Conservation (phyloP, 2,329 filamentous ascomycete genomes). For the Clathrospora elynae region DNA sequence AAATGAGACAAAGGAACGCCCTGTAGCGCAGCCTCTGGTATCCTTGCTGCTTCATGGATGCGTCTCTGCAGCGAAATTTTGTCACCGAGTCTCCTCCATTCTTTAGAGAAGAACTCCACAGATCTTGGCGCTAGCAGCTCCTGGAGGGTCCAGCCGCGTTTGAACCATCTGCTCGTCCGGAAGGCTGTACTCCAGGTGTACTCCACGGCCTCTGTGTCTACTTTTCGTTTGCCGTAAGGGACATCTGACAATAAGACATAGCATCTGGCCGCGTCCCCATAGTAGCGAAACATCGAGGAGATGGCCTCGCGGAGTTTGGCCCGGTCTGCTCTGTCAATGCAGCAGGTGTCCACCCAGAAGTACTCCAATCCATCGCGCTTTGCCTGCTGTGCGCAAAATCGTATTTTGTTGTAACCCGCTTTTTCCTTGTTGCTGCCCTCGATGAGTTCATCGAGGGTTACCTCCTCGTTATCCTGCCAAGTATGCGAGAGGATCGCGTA, state of each 20-base stretch:
- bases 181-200: not conserved
- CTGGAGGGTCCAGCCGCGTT: conserved; percentile 5
- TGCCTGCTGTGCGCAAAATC: conserved; percentile 2
- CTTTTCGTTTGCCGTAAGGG: not conserved
- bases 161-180: conserved; percentile 3
- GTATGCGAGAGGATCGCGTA: conserved; percentile 14
- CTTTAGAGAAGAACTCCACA: not conserved
- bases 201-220: not conserved
- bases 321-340: conserved; percentile 9
- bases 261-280: not conserved
- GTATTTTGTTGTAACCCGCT: not conserved
- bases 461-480: conserved; percentile 9
- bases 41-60: not conserved
- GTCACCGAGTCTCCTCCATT: not conserved
- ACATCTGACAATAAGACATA: conserved; percentile 8
- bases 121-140: not conserved
- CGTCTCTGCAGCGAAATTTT: not conserved
- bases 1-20: not conserved
- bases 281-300: conserved; percentile 5
- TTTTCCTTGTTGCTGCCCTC: not conserved
- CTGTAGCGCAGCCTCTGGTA: not conserved
- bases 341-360: conserved; percentile 12
- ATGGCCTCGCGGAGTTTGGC: conserved; percentile 6
- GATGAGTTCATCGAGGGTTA: conserved; percentile 1
- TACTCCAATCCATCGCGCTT: not conserved